Evolutionary conservation across 176 grass and related monocot genomes (phyloP).

Genomic region (Eragrostis nindensis): DNA sequence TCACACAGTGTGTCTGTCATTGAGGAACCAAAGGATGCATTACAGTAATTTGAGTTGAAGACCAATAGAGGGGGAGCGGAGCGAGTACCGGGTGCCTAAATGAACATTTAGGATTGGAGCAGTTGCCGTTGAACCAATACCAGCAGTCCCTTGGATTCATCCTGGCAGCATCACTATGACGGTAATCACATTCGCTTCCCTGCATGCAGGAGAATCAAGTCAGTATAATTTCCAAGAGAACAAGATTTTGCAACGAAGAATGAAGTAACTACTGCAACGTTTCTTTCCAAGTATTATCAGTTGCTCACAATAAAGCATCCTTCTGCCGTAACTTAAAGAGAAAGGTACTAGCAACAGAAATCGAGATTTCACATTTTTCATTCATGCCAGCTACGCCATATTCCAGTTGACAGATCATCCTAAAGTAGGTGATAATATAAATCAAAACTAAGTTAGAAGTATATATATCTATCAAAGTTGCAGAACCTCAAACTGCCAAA

Average conservation of each 20-base stretch:
- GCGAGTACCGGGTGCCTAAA: conserved; percentile 71
- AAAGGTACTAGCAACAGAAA: too few species aligned
- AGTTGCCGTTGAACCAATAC: conserved; percentile 77
- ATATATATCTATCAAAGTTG: not conserved
- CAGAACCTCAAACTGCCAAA: not conserved
- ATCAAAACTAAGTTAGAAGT: not conserved
- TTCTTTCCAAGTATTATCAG: not conserved
- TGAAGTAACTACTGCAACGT: not conserved
- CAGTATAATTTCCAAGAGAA: conserved; percentile 10
- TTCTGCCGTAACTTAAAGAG: not conserved
- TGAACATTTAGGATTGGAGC: conserved; percentile 63
- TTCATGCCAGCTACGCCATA: too few species aligned
- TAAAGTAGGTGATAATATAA: not conserved
- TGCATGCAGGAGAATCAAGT: conserved; percentile 34
- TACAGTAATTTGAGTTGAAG: not conserved
- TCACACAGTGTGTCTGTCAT: not conserved
- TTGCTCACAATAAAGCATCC: not conserved
- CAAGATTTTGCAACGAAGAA: not conserved
- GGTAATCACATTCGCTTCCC: conserved; percentile 66
- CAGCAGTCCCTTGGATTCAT: conserved; percentile 73
- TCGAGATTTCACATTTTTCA: too few species aligned
- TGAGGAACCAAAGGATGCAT: not conserved
- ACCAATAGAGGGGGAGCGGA: not conserved
- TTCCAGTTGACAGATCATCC: not conserved
- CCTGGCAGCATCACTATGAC: conserved; percentile 70